phyloP scores from a whole-genome alignment of 768 basidiomycete species.

The Cyathus striatus region DNA sequence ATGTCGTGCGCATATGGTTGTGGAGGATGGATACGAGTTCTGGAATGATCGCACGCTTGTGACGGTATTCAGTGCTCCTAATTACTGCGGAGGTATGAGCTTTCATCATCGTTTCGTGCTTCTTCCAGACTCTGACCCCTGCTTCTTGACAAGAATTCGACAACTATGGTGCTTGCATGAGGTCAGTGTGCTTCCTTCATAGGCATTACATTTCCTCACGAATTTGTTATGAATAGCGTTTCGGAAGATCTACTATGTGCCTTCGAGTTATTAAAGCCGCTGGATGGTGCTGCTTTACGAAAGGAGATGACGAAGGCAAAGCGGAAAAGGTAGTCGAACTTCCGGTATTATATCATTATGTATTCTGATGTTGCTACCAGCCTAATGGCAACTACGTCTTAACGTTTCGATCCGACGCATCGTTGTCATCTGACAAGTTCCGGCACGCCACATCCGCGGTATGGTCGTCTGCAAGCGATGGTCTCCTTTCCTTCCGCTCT shows the following conservation, averaged over 20 bases:
- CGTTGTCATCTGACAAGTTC: not conserved
- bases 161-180: conserved; percentile 95
- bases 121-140: conserved; percentile 8
- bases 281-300: conserved; percentile 89
- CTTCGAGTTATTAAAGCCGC: conserved; percentile 93
- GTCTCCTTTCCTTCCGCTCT: no score
- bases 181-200: conserved; percentile 35
- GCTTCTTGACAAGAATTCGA: conserved; percentile 65
- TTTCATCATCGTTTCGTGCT: conserved; percentile 12
- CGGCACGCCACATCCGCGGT: not conserved
- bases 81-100: conserved; percentile 93
- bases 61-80: conserved; percentile 97
- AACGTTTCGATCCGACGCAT: conserved; percentile 1
- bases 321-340: conserved; percentile 79
- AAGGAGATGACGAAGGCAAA: conserved; percentile 99
- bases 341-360: not conserved
- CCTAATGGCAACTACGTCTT: conserved; percentile 25
- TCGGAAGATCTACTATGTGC: conserved; percentile 97
- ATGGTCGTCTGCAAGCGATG: no score
- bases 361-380: conserved; percentile 15
- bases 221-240: conserved; percentile 46
- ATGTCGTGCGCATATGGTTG: conserved; percentile 99
- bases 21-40: conserved; percentile 98
- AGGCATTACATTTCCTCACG: conserved; percentile 4
- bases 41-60: conserved; percentile 99